phyloP scores from a whole-genome alignment of 306 rosid species.

The Dicorynia guianensis region DNA sequence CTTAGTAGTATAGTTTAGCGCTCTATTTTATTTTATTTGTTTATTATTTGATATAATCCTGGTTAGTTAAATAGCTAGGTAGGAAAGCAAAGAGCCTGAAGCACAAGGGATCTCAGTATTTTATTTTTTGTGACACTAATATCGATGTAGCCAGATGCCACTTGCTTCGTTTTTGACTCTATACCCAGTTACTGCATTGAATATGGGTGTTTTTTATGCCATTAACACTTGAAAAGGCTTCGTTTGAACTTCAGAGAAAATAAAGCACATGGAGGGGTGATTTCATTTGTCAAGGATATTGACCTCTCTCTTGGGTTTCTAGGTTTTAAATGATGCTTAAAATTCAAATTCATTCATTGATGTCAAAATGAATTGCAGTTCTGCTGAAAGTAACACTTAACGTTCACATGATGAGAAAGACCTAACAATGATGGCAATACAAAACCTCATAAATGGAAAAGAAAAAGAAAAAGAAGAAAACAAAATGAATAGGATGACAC shows the following conservation, averaged over 20 bases:
- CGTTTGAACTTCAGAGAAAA: slow-evolving; percentile 3
- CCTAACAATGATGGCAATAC: no score
- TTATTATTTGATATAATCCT: slow-evolving; percentile 18
- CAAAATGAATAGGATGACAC: no score
- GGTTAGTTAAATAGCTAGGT: slow-evolving; percentile 28
- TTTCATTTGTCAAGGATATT: not conserved
- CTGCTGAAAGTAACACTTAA: not conserved
- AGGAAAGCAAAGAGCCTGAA: slow-evolving; percentile 38
- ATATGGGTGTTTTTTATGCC: not conserved
- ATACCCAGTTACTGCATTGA: not conserved
- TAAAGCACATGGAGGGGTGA: not conserved
- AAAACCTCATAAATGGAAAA: no score
- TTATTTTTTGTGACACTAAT: slow-evolving; percentile 35
- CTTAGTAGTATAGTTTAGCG: slow-evolving; percentile 1
- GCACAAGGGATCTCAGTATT: not conserved
- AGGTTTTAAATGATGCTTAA: no score
- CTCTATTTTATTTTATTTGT: slow-evolving; percentile 12
- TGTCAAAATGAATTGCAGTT: not conserved
- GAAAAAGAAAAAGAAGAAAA: no score
- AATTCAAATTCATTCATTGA: not conserved
- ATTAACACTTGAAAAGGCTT: not conserved
- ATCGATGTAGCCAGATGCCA: slow-evolving; percentile 43
- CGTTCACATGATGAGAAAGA: no score
- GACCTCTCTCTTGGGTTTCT: not conserved
- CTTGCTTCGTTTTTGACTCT: not conserved